Base-by-base conservation (phyloP, 148 eudicot genomes). In the Rheum nobile region DNA sequence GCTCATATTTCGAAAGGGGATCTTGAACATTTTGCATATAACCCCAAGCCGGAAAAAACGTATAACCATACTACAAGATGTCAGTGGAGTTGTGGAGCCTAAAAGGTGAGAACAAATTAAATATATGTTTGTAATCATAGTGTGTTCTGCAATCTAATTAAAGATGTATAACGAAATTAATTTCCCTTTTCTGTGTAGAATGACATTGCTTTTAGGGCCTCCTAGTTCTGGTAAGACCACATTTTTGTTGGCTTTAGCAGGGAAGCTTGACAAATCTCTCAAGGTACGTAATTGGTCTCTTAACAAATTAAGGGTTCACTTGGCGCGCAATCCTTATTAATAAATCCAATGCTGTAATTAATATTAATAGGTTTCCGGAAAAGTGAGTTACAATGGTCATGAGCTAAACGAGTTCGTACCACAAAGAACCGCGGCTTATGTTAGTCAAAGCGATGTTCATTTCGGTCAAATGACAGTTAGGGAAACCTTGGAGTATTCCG, bases 81-180 rank as follows among this genome's bases (percentile, higher is more conserved):
- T 85, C 31, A 85, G 85, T 67, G 94, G 94, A 46, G 73, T 84
- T 44, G 69, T 89, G 70, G 85, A 87, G 80, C 94, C 94, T 39
- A 78, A 83, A 31, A 84, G 94, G 94, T 89, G 42, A 72, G 71
- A 54, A 34, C 19, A 22, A n/a, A n/a, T n/a, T n/a, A n/a, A n/a
- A n/a, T n/a, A n/a, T n/a, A n/a, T n/a, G n/a, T n/a, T n/a, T n/a
- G n/a, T n/a, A n/a, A n/a, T n/a, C n/a, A n/a, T n/a, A n/a, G n/a
- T n/a, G n/a, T n/a, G n/a, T n/a, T n/a, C n/a, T n/a, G n/a, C n/a
- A n/a, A n/a, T n/a, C n/a, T n/a, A n/a, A n/a, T n/a, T n/a, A n/a
- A n/a, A n/a, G n/a, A n/a, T n/a, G n/a, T n/a, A n/a, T n/a, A n/a
- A n/a, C n/a, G n/a, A n/a, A n/a, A n/a, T n/a, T n/a, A n/a, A n/a